These are phyloP conservation scores for Monilinia fructigena DNA, from an alignment of 2,329 filamentous ascomycete species.

Conservation along the genomic window DNA sequence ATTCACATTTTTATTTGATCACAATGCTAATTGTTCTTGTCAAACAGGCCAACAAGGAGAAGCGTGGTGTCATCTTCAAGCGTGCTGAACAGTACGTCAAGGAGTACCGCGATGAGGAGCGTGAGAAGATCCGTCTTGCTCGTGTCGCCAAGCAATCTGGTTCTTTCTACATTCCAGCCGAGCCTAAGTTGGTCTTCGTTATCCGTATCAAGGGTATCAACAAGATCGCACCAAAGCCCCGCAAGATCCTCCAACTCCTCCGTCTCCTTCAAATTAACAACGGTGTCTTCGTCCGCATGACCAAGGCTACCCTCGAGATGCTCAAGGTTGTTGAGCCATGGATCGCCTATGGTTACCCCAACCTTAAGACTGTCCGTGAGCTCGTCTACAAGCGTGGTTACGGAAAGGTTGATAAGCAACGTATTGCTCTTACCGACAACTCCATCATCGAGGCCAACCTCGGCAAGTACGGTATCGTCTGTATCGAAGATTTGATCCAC, in stretches of 20 bases:
- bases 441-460: conserved; percentile 94
- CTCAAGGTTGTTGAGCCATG: conserved; percentile 98
- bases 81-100: conserved; percentile 99
- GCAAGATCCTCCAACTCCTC: conserved; percentile 99
- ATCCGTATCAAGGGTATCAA: conserved; percentile 99
- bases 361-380: conserved; percentile 98
- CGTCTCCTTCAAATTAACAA: conserved; percentile 99
- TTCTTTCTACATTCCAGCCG: conserved; percentile 89
- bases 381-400: conserved; percentile 99
- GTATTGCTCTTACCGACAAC: conserved; percentile 95
- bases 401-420: conserved; percentile 98
- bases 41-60: conserved; percentile 91
- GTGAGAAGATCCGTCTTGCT: conserved; percentile 92
- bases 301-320: conserved; percentile 98
- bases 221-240: conserved; percentile 99
- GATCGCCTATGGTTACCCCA: conserved; percentile 98
- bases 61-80: conserved; percentile 99
- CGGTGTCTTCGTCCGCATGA: conserved; percentile 95
- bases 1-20: conserved; percentile 24
- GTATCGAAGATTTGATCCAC: conserved; percentile 98
- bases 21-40: conserved; percentile 43
- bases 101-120: conserved; percentile 98
- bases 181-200: conserved; percentile 96
- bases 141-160: conserved; percentile 89
- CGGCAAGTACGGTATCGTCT: conserved; percentile 98